Percentiles rank a stretch among this genome's conserved stretches.
Evolutionary conservation across 495 filamentous ascomycete species (phyloP).

Genomic region (Daldinia caldariorum): DNA sequence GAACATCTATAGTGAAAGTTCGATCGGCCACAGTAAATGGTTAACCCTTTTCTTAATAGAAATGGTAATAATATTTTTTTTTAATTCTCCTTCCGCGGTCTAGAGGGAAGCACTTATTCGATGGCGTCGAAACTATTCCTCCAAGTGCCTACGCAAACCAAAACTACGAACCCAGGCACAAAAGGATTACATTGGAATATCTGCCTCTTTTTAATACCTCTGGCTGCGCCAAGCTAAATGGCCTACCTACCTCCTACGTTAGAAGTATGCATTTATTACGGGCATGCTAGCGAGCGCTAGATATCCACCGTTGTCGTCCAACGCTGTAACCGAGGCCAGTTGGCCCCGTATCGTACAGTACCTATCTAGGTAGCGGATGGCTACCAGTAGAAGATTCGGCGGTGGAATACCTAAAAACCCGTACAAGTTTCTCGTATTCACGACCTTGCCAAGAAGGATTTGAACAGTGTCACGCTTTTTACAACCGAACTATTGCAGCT

Average conservation of each 20-base stretch:
- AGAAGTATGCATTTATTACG: conserved; percentile 11
- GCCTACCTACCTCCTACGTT: no score
- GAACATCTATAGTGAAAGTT: neutral
- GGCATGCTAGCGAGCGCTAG: conserved; percentile 20
- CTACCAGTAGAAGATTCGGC: conserved; percentile 18
- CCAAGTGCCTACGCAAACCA: neutral
- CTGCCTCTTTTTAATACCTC: conserved; percentile 1
- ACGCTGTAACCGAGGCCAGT: conserved; percentile 24
- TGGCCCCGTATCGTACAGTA: conserved; percentile 21
- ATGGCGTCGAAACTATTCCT: neutral
- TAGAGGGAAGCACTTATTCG: neutral
- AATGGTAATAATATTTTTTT: neutral
- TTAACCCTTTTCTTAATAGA: neutral
- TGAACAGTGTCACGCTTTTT: conserved; percentile 20
- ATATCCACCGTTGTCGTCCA: conserved; percentile 16
- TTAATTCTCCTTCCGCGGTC: neutral
- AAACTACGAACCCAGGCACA: neutral
- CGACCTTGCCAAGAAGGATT: conserved; percentile 16
- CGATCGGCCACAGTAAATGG: neutral
- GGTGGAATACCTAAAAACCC: conserved; percentile 24
- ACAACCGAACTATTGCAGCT: conserved; percentile 22
- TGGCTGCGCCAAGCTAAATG: conserved; percentile 24
- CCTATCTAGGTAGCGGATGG: no score
- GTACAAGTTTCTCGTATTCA: conserved; percentile 37
- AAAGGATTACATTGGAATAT: conserved; percentile 6